Base-by-base conservation (phyloP, 768 basidiomycete species). In the Leccinum subgranulosum region DNA sequence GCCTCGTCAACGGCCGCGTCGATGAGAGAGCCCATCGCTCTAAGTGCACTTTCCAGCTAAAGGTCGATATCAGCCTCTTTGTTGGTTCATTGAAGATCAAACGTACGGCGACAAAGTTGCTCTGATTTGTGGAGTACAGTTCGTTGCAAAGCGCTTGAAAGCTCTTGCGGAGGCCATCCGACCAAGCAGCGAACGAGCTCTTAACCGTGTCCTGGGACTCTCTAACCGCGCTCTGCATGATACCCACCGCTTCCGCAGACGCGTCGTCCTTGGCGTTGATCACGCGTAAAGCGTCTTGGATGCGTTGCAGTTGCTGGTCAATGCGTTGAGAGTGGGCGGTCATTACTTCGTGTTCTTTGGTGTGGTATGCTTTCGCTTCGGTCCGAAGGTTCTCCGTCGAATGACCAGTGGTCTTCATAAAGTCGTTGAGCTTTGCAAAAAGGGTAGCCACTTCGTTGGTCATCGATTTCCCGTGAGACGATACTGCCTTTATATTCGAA, bases 401-500 rank as follows among this genome's bases (percentile, higher is more conserved):
- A 58, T 85, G 79, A 3, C 76, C 75, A 7, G 86, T 80, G 1
- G 78, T 74, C 60, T 81, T 81, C 58, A 83, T 73, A 63, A 94
- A 86, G 46, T 81, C 81, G 11, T 83, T 79, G 15, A 95, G 76
- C 57, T 81, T 83, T 7, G 77, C 73, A 15, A 81, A 78, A 49
- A 94, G 77, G 1, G 70, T 69, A 23, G 79, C 77, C 39, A 84
- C 76, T 31, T 87, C 78, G 1, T 75, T 73, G 23, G 81, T 73
- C 43, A 94, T 79, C 1, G 80, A 75, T 58, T 79, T 81, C 52
- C 85, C 84, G 58, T 90, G 84, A 33, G 77, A 78, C 3, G 80
- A 74, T 15, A 91, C 92, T 1, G 80, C 79, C 60, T 82, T 81
- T 5, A 84, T 75, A 64, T 95, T 96, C 8, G 83, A 75, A 31